Evolutionary conservation across 2,329 filamentous ascomycete genomes (phyloP).

Genomic region (Ophiostoma angusticollis): DNA sequence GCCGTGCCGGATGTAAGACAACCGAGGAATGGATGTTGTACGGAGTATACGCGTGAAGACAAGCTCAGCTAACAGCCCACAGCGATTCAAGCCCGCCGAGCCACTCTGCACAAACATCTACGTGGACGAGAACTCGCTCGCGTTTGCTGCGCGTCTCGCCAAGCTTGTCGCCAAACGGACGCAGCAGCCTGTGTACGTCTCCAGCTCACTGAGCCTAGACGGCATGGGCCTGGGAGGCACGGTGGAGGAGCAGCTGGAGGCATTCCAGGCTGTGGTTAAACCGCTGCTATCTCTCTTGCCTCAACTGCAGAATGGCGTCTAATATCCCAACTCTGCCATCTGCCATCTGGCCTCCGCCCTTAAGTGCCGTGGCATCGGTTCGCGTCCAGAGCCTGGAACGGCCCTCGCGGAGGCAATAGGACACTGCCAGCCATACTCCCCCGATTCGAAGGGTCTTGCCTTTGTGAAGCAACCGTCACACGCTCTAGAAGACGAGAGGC

Average conservation of each 20-base stretch:
- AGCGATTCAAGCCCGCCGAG: slow-evolving; percentile 43
- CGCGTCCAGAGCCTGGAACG: too few relatives aligned
- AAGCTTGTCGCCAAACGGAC: slow-evolving; percentile 67
- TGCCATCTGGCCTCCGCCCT: too few relatives aligned
- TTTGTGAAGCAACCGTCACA: too few relatives aligned
- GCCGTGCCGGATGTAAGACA: slow-evolving; percentile 70
- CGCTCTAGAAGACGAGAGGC: too few relatives aligned
- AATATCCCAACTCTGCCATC: too few relatives aligned
- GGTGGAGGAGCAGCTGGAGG: slow-evolving; percentile 90
- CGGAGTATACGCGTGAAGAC: too few relatives aligned
- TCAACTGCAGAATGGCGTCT: slow-evolving; percentile 11
- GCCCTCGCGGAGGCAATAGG: too few relatives aligned
- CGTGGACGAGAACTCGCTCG: slow-evolving; percentile 59
- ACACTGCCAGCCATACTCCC: too few relatives aligned
- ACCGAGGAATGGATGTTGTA: too few relatives aligned
- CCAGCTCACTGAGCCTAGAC: slow-evolving; percentile 70
- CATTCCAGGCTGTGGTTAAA: slow-evolving; percentile 61
- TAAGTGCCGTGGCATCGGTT: too few relatives aligned
- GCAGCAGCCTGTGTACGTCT: slow-evolving; percentile 71
- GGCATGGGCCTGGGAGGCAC: slow-evolving; percentile 63
- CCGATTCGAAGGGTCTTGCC: too few relatives aligned
- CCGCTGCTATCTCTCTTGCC: slow-evolving; percentile 47
- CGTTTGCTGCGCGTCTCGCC: slow-evolving; percentile 76
- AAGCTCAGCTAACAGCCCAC: slow-evolving; percentile 1
- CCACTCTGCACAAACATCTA: slow-evolving; percentile 71